Evolutionary conservation across 2,329 filamentous ascomycete species (phyloP).

Genomic region (Keithomyces neogunnii): DNA sequence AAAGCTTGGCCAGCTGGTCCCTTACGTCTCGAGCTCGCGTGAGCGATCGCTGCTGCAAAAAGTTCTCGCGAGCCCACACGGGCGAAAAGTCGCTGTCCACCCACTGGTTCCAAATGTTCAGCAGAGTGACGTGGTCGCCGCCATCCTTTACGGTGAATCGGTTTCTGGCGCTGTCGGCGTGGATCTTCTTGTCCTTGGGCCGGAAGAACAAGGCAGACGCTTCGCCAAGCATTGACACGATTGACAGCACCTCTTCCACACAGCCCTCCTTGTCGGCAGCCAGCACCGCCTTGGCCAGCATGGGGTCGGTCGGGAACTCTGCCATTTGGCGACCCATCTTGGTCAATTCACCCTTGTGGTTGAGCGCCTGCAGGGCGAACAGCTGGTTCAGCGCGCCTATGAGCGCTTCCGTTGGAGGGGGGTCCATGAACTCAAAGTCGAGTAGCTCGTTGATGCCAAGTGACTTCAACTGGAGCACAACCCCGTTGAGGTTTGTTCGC

Average conservation of each 20-base stretch:
- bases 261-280: conserved; percentile 87
- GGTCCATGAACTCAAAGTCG: conserved; percentile 94
- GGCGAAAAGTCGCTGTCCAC: conserved; percentile 83
- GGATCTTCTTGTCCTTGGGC: conserved; percentile 94
- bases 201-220: conserved; percentile 85
- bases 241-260: conserved; percentile 83
- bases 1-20: conserved; percentile 85
- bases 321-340: conserved; percentile 91
- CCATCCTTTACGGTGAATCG: conserved; percentile 87
- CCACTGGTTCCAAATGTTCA: conserved; percentile 96
- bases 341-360: conserved; percentile 80
- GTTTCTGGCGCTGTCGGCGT: conserved; percentile 82
- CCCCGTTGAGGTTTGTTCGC: conserved; percentile 74
- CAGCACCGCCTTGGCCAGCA: conserved; percentile 82
- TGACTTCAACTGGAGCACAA: conserved; percentile 80
- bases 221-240: conserved; percentile 92
- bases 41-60: conserved; percentile 82
- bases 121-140: conserved; percentile 78
- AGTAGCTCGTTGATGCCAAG: conserved; percentile 88
- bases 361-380: conserved; percentile 82
- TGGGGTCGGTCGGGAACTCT: conserved; percentile 87
- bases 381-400: conserved; percentile 85
- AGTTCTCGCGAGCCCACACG: conserved; percentile 88
- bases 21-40: conserved; percentile 84
- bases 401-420: conserved; percentile 80